These are phyloP conservation scores for Vigna trinervia DNA, from an alignment of 306 rosid species.

Conservation along the genomic window DNA sequence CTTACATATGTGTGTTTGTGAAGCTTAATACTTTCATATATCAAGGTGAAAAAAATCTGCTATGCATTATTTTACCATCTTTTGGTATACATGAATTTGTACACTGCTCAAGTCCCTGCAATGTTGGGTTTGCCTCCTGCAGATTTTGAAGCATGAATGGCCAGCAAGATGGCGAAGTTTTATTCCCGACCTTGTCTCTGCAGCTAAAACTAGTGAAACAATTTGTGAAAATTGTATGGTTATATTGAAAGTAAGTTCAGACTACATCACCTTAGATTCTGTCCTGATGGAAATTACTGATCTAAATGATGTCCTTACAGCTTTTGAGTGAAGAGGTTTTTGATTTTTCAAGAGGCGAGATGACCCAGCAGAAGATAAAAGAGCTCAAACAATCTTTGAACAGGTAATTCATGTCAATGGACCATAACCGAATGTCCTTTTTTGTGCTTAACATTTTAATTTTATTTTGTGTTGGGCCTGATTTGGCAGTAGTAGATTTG, in stretches of 20 bases:
- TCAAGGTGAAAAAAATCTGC: not conserved
- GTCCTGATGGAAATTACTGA: slow-evolving; percentile 24
- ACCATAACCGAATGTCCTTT: not conserved
- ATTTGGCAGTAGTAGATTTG: slow-evolving; percentile 7
- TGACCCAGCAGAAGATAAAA: slow-evolving; percentile 64
- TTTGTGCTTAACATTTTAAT: slow-evolving; percentile 9
- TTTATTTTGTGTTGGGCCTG: slow-evolving; percentile 15
- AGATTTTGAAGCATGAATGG: slow-evolving; percentile 99
- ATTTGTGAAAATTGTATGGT: slow-evolving; percentile 97
- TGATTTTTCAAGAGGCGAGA: slow-evolving; percentile 65
- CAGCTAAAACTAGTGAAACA: slow-evolving; percentile 95
- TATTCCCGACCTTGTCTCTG: slow-evolving; percentile 94
- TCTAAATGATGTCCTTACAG: slow-evolving; percentile 39
- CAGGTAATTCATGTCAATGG: slow-evolving; percentile 59
- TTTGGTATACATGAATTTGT: slow-evolving; percentile 19
- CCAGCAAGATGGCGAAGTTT: slow-evolving; percentile 92
- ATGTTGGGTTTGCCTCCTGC: slow-evolving; percentile 44
- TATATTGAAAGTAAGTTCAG: slow-evolving; percentile 75
- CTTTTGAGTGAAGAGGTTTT: slow-evolving; percentile 67
- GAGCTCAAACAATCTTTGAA: slow-evolving; percentile 66
- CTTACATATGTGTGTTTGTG: slow-evolving; percentile 8
- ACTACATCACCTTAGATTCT: slow-evolving; percentile 9
- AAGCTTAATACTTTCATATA: slow-evolving; percentile 19
- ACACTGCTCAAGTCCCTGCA: slow-evolving; percentile 14
- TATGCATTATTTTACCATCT: not conserved